phyloP scores from a whole-genome alignment of 768 basidiomycete species.

The Lentinula raphanica region DNA sequence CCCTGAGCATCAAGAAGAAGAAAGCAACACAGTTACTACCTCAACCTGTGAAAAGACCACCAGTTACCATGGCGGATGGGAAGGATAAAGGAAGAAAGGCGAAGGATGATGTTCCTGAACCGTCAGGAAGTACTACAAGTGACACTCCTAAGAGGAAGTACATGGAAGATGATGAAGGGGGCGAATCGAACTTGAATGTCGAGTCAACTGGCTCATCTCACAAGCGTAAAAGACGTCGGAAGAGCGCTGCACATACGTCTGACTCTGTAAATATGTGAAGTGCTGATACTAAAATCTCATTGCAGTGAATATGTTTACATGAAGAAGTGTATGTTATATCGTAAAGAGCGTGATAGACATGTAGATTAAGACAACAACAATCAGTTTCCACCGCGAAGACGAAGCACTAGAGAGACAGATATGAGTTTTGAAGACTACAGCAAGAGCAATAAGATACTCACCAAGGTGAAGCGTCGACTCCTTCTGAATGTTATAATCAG shows the following conservation, averaged over 20 bases:
- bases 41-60: background rate
- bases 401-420: slow-evolving; percentile 47
- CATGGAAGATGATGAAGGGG: slow-evolving; percentile 11
- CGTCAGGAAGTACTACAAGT: too few species aligned
- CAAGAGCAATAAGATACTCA: background rate
- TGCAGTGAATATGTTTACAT: too few species aligned
- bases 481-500: slow-evolving; percentile 76
- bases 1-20: slow-evolving; percentile 84
- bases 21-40: background rate
- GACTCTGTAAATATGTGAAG: too few species aligned
- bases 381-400: slow-evolving; percentile 75
- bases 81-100: background rate
- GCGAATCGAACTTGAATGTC: background rate
- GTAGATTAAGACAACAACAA: background rate
- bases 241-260: background rate
- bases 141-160: slow-evolving; percentile 7
- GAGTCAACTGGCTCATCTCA: background rate
- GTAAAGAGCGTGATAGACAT: background rate
- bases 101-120: background rate
- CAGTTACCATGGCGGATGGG: background rate
- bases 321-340: too few species aligned
- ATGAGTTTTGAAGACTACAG: too few species aligned
- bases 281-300: too few species aligned
- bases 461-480: slow-evolving; percentile 62
- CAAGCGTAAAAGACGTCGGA: background rate